Evolutionary conservation across 495 filamentous ascomycete species (phyloP), one percentile per base, ranked within the genome.

Genomic region (Stereocaulon alpinum): DNA sequence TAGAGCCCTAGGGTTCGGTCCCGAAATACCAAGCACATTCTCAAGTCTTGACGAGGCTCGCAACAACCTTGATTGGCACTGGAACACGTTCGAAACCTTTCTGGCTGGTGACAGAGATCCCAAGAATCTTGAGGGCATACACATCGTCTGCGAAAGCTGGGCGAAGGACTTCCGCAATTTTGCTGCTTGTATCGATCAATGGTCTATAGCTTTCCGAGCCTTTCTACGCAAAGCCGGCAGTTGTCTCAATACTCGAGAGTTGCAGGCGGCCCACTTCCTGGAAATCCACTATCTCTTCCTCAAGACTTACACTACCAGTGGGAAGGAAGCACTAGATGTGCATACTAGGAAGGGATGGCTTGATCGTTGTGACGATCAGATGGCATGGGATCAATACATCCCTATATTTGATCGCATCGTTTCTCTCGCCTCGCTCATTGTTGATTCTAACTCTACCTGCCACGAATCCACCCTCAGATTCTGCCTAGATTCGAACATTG

Each of bases 401-500:
- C 44, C 49, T n/a, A 17, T 51, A 1, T 71, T 69, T 41, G 62
- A 70, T 7, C 47, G 67, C 27, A 66, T 73, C 22, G 58, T 71
- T 6, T 42, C 50, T 1, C 44, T 73, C 10, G 68, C 66, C 22
- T 56, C 63, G 30, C 64, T 48, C n/a, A 50, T 62, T 14, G 40
- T 62, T 17, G 37, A 55, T 10, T 52, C 22, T 18, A 27, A 45
- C 10, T 27, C 17, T 18, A 20, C 11, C 41, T 24, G 17, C 30
- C 7, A n/a, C n/a, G 22, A 37, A 29, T 20, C 37, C 34, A 45
- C 42, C 22, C 51, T 63, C 4, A 52, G 54, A 15, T 71, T 73
- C 61, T 63, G 59, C 22, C 53, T 73, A 40, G 80, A 82, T 50
- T 62, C 80, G 24, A 78, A 77, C 24, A 77, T 84, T 32, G 76